Conservation (phyloP, 306 rosid genomes). For the Cucurbita maxima region DNA sequence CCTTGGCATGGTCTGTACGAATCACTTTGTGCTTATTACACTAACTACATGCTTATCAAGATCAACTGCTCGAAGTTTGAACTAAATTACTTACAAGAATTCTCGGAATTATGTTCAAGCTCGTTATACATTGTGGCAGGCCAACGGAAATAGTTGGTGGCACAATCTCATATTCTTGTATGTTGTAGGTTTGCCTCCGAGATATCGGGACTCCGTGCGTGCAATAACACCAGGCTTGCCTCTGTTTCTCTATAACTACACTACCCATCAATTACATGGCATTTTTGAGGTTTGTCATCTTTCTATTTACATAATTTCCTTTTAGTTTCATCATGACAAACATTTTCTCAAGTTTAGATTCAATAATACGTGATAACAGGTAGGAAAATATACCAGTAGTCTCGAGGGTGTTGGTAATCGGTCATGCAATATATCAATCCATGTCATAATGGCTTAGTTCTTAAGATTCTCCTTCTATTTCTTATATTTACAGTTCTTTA, state of each 20-base stretch:
- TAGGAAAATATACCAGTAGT: neutral
- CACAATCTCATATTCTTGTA: neutral
- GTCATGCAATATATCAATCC: neutral
- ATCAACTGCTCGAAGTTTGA: neutral
- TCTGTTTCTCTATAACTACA: constrained; percentile 82
- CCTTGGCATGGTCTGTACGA: neutral
- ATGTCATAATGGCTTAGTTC: neutral
- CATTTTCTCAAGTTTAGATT: neutral
- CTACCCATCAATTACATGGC: constrained; percentile 94
- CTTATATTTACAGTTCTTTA: neutral
- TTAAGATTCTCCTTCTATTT: neutral
- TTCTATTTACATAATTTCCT: neutral
- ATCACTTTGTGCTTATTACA: no score
- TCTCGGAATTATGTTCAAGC: neutral
- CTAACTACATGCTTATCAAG: neutral
- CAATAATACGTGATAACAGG: neutral
- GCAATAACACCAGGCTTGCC: constrained; percentile 94
- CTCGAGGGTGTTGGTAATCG: neutral
- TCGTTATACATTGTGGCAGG: neutral
- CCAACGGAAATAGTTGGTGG: neutral
- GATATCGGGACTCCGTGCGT: constrained; percentile 91
- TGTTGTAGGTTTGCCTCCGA: constrained; percentile 80
- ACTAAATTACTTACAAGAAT: neutral
- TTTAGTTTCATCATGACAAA: constrained; percentile 2
- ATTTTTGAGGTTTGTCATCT: constrained; percentile 63